Conservation (phyloP, 2,329 filamentous ascomycete genomes). For the Phyllosticta citriasiana region DNA sequence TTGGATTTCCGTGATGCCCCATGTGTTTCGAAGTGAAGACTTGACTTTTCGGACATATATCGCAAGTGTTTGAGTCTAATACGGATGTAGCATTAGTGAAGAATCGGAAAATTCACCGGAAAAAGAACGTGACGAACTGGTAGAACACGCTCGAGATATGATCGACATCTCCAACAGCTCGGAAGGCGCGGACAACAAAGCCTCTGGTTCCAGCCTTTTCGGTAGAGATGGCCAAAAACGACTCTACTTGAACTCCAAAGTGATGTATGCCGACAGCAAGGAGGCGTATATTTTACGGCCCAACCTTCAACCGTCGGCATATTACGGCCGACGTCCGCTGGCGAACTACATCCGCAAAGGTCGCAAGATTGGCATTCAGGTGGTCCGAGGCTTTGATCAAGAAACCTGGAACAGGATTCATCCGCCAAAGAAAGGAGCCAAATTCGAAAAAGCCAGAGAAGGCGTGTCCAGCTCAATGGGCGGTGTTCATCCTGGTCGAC, state of each 20-base stretch:
- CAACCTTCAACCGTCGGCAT: conserved; percentile 71
- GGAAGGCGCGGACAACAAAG: conserved; percentile 38
- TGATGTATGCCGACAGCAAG: conserved; percentile 71
- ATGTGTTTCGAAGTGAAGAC: not conserved
- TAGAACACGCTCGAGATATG: conserved; percentile 36
- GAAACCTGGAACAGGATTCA: conserved; percentile 66
- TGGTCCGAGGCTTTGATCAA: conserved; percentile 83
- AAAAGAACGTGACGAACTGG: conserved; percentile 31
- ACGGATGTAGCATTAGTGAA: not conserved
- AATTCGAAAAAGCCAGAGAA: conserved; percentile 31
- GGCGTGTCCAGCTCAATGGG: conserved; percentile 36
- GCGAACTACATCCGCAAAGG: conserved; percentile 74
- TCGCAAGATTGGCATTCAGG: conserved; percentile 68
- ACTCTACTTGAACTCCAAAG: conserved; percentile 64
- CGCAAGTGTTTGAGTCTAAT: not conserved
- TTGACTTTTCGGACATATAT: not conserved
- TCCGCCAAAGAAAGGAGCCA: conserved; percentile 36
- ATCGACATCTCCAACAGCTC: conserved; percentile 39
- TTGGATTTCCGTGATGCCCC: not conserved
- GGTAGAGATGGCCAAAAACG: conserved; percentile 39
- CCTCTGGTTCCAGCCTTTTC: conserved; percentile 32
- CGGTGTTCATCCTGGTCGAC: conserved; percentile 29
- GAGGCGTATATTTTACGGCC: conserved; percentile 81
- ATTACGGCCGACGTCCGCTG: conserved; percentile 72
- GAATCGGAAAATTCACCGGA: conserved; percentile 21